A percentile compares a stretch with the other conserved stretches of the same genome.
phyloP scores from a whole-genome alignment of 257 asterid genomes.

The Osmanthus fragrans region DNA sequence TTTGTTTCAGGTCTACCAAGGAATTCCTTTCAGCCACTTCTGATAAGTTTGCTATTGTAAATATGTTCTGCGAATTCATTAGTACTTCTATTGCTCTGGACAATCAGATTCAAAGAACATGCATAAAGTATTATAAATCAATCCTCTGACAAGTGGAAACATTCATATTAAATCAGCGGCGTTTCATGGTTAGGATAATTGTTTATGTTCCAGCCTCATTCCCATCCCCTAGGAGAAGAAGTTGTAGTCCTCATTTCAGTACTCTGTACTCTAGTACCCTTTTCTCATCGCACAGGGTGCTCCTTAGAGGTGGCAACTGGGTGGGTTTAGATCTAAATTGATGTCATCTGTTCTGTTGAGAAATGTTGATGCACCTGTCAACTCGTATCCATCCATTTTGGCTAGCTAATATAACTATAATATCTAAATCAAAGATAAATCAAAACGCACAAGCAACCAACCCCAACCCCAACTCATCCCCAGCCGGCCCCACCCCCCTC shows the following conservation, averaged over 20 bases:
- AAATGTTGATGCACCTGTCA: not conserved
- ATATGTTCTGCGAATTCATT: not conserved
- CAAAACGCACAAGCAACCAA: not conserved
- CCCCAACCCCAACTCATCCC: not conserved
- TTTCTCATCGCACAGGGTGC: not conserved
- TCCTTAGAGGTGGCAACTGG: not conserved
- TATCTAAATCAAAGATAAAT: not conserved
- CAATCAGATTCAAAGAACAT: not conserved
- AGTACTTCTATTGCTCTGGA: not conserved
- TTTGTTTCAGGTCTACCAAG: not conserved
- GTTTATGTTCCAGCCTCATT: not conserved
- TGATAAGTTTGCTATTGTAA: not conserved
- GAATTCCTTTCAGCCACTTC: not conserved
- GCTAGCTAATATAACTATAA: not conserved
- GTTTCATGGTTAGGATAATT: not conserved
- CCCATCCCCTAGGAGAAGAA: not conserved
- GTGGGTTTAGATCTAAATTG: not conserved
- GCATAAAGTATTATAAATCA: not conserved
- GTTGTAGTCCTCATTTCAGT: not conserved
- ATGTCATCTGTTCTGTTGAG: not conserved
- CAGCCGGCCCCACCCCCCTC: not conserved
- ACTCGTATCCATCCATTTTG: not conserved
- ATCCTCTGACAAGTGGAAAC: not conserved
- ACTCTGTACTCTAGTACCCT: not conserved
- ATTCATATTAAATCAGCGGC: not conserved